A percentile compares a stretch with the other conserved stretches of the same genome.
phyloP scores from a whole-genome alignment of 345 rosid genomes.

The Nasturtium officinale region DNA sequence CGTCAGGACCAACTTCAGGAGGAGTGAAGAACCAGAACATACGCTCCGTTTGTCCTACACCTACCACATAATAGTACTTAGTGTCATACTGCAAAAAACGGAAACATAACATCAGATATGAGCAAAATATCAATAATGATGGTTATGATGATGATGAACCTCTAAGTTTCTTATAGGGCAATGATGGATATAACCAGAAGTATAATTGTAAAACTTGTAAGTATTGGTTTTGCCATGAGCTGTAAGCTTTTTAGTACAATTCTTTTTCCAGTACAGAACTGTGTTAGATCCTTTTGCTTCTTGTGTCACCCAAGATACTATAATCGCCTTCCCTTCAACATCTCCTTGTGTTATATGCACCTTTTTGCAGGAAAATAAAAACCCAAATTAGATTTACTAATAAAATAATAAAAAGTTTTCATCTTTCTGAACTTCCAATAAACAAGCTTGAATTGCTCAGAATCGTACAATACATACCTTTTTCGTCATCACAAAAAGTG shows the following conservation, averaged over 20 bases:
- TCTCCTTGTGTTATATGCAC: constrained; percentile 98
- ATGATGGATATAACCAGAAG: constrained; percentile 90
- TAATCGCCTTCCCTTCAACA: constrained; percentile 73
- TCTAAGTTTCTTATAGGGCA: constrained; percentile 62
- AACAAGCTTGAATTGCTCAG: constrained; percentile 5
- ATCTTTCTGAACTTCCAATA: constrained; percentile 12
- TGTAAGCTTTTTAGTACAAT: constrained; percentile 44
- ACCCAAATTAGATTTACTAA: neutral
- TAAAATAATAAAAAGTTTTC: neutral
- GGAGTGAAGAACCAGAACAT: constrained; percentile 74
- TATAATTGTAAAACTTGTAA: constrained; percentile 64
- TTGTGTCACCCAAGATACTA: constrained; percentile 88
- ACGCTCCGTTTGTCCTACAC: constrained; percentile 51
- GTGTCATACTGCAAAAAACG: constrained; percentile 51
- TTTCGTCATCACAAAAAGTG: constrained; percentile 7
- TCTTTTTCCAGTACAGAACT: constrained; percentile 73
- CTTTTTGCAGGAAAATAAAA: constrained; percentile 18
- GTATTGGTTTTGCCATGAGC: constrained; percentile 56
- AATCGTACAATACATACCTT: constrained; percentile 1
- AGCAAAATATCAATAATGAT: neutral
- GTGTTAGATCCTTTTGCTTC: constrained; percentile 63
- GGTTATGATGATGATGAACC: constrained; percentile 43
- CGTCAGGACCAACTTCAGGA: constrained; percentile 68
- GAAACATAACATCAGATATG: constrained; percentile 16
- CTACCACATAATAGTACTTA: constrained; percentile 67